These are phyloP conservation scores for Ganoderma resinaceum DNA, from an alignment of 1,284 basidiomycete genomes.

Conservation along the genomic window DNA sequence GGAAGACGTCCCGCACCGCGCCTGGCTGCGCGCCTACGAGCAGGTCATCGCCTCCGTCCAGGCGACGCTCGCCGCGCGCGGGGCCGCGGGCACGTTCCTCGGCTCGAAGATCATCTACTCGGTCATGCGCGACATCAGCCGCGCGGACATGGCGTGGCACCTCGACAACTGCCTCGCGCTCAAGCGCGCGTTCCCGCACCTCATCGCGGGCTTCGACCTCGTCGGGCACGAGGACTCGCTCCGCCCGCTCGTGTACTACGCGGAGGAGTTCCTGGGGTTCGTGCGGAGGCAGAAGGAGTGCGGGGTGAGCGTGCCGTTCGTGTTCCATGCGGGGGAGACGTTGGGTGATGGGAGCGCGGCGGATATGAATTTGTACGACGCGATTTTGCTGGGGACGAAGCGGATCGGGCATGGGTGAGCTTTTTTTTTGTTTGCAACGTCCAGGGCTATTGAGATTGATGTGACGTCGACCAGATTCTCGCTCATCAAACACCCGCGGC, in stretches of 20 bases:
- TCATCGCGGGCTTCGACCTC: slow-evolving; percentile 82
- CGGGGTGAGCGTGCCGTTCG: slow-evolving; percentile 74
- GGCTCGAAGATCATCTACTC: slow-evolving; percentile 79
- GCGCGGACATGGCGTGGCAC: slow-evolving; percentile 69
- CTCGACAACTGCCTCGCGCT: slow-evolving; percentile 76
- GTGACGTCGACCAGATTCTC: slow-evolving; percentile 57
- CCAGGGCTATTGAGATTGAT: neutral
- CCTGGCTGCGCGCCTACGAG: slow-evolving; percentile 67
- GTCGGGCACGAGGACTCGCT: slow-evolving; percentile 78
- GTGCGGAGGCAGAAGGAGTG: slow-evolving; percentile 60
- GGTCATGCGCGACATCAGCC: slow-evolving; percentile 63
- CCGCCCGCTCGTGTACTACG: slow-evolving; percentile 69
- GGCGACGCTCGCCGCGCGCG: slow-evolving; percentile 55
- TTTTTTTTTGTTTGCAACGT: neutral
- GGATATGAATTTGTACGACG: slow-evolving; percentile 82
- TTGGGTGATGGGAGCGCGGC: slow-evolving; percentile 73
- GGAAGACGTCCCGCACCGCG: slow-evolving; percentile 63
- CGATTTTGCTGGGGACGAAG: slow-evolving; percentile 77
- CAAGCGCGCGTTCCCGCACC: slow-evolving; percentile 77
- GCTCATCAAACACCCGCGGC: slow-evolving; percentile 73
- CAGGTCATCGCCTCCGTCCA: slow-evolving; percentile 63
- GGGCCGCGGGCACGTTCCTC: slow-evolving; percentile 57
- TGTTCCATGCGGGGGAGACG: slow-evolving; percentile 85
- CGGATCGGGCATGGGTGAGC: slow-evolving; percentile 80
- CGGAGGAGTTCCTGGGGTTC: slow-evolving; percentile 68